Base-by-base conservation (phyloP, 495 filamentous ascomycete species). In the Recurvomyces mirabilis region DNA sequence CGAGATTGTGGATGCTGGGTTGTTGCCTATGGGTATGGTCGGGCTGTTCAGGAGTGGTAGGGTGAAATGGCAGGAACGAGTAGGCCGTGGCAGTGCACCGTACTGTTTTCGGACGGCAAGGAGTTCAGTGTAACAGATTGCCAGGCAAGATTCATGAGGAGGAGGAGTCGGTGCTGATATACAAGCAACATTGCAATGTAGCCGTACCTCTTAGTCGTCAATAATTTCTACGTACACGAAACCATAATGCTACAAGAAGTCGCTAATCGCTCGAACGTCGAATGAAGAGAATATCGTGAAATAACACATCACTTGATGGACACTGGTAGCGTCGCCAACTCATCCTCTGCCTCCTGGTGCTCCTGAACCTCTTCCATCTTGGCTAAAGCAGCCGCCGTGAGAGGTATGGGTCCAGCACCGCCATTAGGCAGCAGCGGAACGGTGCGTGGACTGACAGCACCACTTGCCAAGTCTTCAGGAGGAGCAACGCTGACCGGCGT, bases 11-110 rank as follows among this genome's bases (percentile, higher is more conserved):
- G 75, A 78, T 29, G 62, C 67, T 47, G 65, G 65, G 26, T 66
- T 74, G 43, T 56, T 79, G 47, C 73, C 74, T 0, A 60, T 74
- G 26, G 72, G 75, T 0, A 52, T 78, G 23, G 52, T 77, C 49
- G 59, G 52, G 15, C 67, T 74, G 64, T 61, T 78, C 50, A 67
- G 66, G 53, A 66, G 65, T 26, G 70, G 70, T 55, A 69, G 63
- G 54, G 68, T 78, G 29, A 66, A 53, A 39, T 78, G 74, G 74
- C 68, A 74, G 51, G 20, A 52, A 15, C 38, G 22, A 23, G 40
- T 12, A 18, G 24, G 40, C 25, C 15, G 10, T 4, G 26, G 34
- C n/a, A n/a, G n/a, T n/a, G n/a, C n/a, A n/a, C n/a, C n/a, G n/a
- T n/a, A n/a, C n/a, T n/a, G n/a, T n/a, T n/a, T n/a, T n/a, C n/a